Evolutionary conservation across 108 stramenopile species (phyloP).

Genomic region (Nitzschia sp.): DNA sequence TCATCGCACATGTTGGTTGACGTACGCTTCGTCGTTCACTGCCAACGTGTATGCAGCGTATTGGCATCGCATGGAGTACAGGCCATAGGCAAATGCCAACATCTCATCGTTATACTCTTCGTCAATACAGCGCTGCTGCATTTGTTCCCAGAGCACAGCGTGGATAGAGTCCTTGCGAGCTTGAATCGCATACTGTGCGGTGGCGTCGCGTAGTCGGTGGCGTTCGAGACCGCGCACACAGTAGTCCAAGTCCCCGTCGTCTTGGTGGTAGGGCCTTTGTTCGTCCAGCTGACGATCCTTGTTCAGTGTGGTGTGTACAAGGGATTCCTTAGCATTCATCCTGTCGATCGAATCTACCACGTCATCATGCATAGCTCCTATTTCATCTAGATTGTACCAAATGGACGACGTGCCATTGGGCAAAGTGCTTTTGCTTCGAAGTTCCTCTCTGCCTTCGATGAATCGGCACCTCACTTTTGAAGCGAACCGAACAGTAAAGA

Average conservation of each 20-base stretch:
- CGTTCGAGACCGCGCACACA: conserved; percentile 8
- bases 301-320: neutral
- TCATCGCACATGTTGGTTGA: neutral
- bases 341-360: neutral
- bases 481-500: neutral
- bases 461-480: conserved; percentile 1
- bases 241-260: neutral
- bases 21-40: conserved; percentile 25
- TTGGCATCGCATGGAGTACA: neutral
- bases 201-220: neutral
- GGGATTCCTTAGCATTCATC: neutral
- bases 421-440: neutral
- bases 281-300: neutral
- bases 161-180: neutral
- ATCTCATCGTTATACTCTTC: neutral
- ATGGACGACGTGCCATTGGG: neutral
- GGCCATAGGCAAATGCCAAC: neutral
- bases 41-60: neutral
- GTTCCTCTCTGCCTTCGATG: neutral
- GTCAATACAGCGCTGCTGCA: neutral
- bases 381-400: conserved; percentile 9
- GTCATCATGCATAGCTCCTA: neutral
- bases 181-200: neutral
- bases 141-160: neutral
- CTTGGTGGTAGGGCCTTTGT: neutral